Conservation (phyloP, 2,329 filamentous ascomycete species). For the Claviceps pusilla region DNA sequence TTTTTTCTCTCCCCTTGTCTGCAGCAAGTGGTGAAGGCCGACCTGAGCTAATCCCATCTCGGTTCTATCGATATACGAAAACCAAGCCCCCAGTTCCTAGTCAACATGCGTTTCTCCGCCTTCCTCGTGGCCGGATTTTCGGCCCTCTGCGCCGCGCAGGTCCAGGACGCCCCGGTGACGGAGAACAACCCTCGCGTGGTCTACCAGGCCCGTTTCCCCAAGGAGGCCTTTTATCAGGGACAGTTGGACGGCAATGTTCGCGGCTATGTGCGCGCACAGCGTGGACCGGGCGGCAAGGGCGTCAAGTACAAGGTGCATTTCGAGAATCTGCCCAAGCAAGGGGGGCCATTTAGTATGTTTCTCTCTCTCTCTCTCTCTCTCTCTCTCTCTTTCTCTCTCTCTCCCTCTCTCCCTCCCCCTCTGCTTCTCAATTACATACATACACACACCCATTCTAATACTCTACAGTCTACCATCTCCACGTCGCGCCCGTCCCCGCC, state of each 20-base stretch:
- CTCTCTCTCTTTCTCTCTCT: background rate
- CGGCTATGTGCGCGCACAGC: constrained; percentile 33
- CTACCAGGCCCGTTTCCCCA: constrained; percentile 43
- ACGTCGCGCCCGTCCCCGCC: constrained; percentile 45
- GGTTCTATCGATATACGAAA: too few relatives aligned
- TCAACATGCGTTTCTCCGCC: constrained; percentile 1
- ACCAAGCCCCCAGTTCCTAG: too few relatives aligned
- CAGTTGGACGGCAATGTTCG: constrained; percentile 29
- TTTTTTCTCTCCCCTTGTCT: too few relatives aligned
- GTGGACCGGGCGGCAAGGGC: constrained; percentile 35
- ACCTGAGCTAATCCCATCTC: too few relatives aligned
- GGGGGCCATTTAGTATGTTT: too few relatives aligned
- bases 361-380: constrained; percentile 5
- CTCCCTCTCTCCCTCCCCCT: background rate
- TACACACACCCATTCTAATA: too few relatives aligned
- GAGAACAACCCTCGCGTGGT: constrained; percentile 39
- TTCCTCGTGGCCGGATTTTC: background rate
- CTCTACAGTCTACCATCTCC: constrained; percentile 65
- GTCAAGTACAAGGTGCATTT: constrained; percentile 41
- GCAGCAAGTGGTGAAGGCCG: too few relatives aligned
- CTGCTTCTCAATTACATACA: too few relatives aligned
- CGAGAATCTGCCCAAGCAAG: constrained; percentile 40
- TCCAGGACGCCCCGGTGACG: constrained; percentile 34
- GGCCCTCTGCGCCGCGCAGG: constrained; percentile 13
- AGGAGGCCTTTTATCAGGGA: constrained; percentile 36